Evolutionary conservation across 108 stramenopile species (phyloP), one percentile per base, ranked within the genome.

Genomic region (Cyclotella kingstonii): DNA sequence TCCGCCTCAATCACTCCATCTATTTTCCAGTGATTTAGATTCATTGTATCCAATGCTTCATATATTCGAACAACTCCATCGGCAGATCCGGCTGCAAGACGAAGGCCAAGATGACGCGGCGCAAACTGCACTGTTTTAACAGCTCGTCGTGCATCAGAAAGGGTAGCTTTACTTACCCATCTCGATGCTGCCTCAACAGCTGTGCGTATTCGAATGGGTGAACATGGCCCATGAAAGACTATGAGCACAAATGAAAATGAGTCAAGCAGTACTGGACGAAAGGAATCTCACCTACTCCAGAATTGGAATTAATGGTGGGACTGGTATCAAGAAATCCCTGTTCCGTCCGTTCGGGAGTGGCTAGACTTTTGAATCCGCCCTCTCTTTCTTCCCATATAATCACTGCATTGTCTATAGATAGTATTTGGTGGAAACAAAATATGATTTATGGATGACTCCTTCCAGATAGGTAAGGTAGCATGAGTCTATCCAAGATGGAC

Each of bases 11-110:
- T 54, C 71, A 65, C 83, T 8, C 82, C 87, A 18, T 81, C 72
- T 39, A 93, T 36, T 14, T 90, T 77, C 97, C 97, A 98, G 59
- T 90, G 84, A 8, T 81, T 70, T 51, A 93, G 57, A 71, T 95
- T 91, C 81, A 88, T 87, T n/a, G 89, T 77, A 78, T 96, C 94
- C 7, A 89, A 77, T n/a, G 95, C 97, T 73, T 89, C 87, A 63
- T 97, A 95, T 25, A 93, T 81, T 14, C 94, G 76, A 6, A 94
- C 89, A 35, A 65, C 56, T 6, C 95, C 95, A 71, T 98, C 97
- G 6, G 91, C 89, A 43, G 82, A 80, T 6, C 87, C 95, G 0
- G 90, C 85, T 0, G 97, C 97, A 5, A 98, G 63, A 48, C 85
- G 84, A 21, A 98, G 64, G 29, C 97, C 95, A 35, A 82, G 82